Evolutionary conservation across 345 rosid species (phyloP), one percentile per base, ranked within the genome.

Genomic region (Cardiospermum halicacabum): DNA sequence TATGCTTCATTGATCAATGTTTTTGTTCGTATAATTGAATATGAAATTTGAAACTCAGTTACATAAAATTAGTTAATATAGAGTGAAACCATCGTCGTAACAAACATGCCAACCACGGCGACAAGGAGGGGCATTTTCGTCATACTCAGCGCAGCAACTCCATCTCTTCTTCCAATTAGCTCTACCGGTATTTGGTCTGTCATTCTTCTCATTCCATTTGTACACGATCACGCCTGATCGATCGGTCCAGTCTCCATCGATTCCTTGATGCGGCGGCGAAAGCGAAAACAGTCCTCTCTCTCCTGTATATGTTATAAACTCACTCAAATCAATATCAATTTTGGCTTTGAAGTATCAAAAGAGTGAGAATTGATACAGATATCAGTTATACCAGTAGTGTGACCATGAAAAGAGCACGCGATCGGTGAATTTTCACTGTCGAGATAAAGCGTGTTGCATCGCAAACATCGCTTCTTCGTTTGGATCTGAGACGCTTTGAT

Each of bases 221-320:
- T 83, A 81, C 18, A 81, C 91, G 2, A 81, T 81, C 11, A 83
- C 83, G n/a, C 86, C 88, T 4, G 85, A 83, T 1, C 67, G 36
- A 60, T 85, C 84, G 4, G 60, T 79, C 91, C 88, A 81, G 67
- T 77, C 88, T 2, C 86, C 86, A 50, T 83, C 91, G 21, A 85
- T 75, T 64, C 91, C 88, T 45, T 83, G 88, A 69, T 85, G 88
- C 9, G 86, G 88, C 5, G 86, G 88, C 53, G 88, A 83, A 65
- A 79, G 59, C 11, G 88, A 67, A 67, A 77, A 74, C 56, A 85
- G 19, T 7, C 88, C 88, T 69, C 70, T 85, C 54, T 83, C 83
- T 34, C 91, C 84, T 85, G 56, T 66, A 42, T 36, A 43, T 43
- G 4, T 15, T 34, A 34, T 34, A 34, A 5, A 11, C 10, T 34